Conservation (phyloP, 148 eudicot genomes). For the Arctostaphylos glauca region DNA sequence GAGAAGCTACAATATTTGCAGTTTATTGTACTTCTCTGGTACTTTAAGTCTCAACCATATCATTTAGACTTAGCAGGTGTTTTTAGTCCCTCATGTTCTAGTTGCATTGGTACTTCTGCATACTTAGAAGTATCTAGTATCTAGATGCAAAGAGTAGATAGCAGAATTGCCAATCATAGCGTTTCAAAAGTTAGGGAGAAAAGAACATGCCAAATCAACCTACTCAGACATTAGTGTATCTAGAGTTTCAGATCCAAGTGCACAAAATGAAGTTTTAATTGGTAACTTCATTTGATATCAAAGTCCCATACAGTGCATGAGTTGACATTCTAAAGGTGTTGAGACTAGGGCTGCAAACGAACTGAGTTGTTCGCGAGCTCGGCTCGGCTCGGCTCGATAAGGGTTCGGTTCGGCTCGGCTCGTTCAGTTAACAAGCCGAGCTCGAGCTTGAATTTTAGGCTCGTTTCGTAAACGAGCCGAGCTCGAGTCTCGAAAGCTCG, state of each 20-base stretch:
- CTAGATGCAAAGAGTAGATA: neutral
- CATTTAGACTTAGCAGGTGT: neutral
- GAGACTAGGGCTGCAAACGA: too few relatives aligned
- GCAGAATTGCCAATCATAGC: neutral
- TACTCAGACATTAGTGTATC: neutral
- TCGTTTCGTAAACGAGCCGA: too few relatives aligned
- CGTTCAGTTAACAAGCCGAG: too few relatives aligned
- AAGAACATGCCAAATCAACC: neutral
- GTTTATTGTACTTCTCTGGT: neutral
- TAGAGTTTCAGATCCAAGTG: neutral
- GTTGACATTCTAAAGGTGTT: neutral
- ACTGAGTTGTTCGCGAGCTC: too few relatives aligned
- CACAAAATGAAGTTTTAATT: neutral
- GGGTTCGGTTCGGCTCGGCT: too few relatives aligned
- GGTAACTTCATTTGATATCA: neutral
- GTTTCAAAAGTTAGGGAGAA: neutral
- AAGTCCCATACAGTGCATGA: neutral
- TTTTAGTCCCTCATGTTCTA: neutral
- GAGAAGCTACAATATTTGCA: neutral
- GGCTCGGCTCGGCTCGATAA: too few relatives aligned
- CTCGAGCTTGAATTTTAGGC: too few relatives aligned
- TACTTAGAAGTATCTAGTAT: neutral
- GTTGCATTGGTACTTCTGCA: neutral
- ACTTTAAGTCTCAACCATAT: neutral
- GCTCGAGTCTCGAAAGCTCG: too few relatives aligned